Evolutionary conservation across 345 rosid species (phyloP).

Genomic region (Jatropha curcas): DNA sequence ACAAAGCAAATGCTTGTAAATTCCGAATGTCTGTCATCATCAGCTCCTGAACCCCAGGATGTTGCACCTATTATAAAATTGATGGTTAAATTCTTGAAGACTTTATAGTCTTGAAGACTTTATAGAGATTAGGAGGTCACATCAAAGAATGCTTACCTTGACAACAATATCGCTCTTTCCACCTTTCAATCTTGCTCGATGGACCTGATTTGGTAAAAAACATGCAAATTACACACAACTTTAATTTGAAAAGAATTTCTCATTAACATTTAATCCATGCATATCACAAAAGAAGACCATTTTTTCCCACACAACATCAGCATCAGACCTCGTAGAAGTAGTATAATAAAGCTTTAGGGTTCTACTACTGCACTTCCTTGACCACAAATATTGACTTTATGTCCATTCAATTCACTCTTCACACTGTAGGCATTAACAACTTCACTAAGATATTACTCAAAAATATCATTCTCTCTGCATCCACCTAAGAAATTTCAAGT

Average conservation of each 20-base stretch:
- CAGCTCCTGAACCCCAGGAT: constrained; percentile 81
- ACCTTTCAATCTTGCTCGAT: constrained; percentile 79
- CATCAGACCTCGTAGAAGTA: too few relatives aligned
- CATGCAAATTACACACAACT: not conserved
- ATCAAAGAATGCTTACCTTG: constrained; percentile 55
- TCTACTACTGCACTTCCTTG: not conserved
- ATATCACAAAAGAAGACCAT: too few relatives aligned
- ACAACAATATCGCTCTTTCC: constrained; percentile 72
- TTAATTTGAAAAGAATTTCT: not conserved
- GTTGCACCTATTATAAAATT: constrained; percentile 70
- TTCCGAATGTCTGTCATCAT: constrained; percentile 97
- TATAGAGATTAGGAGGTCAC: constrained; percentile 15
- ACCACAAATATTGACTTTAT: not conserved
- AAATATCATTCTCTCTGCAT: not conserved
- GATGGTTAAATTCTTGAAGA: constrained; percentile 23
- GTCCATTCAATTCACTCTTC: not conserved
- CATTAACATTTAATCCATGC: too few relatives aligned
- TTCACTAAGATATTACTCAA: not conserved
- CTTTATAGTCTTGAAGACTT: constrained; percentile 8
- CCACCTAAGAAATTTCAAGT: not conserved
- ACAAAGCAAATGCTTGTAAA: constrained; percentile 86
- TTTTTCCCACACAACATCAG: too few relatives aligned
- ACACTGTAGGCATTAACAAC: not conserved
- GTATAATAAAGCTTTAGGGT: too few relatives aligned
- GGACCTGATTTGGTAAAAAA: constrained; percentile 57